Conservation (phyloP, 768 basidiomycete genomes). For the Pulveroboletus sp. region DNA sequence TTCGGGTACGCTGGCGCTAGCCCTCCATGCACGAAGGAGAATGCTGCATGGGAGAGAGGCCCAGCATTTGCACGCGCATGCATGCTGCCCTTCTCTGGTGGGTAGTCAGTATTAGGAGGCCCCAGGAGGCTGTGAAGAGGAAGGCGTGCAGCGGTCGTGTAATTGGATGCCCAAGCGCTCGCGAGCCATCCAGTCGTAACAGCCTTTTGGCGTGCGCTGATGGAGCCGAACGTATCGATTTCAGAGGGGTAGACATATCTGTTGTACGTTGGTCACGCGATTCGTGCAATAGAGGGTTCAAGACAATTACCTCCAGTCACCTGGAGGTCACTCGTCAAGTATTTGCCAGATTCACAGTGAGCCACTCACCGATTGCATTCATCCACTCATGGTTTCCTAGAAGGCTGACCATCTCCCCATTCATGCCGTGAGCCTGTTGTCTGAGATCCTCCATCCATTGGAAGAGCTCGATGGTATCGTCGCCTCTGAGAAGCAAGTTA, state of each 20-base stretch:
- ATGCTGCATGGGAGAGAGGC: constrained; percentile 69
- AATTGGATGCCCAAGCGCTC: constrained; percentile 79
- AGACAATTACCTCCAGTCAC: constrained; percentile 74
- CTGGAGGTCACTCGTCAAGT: constrained; percentile 32
- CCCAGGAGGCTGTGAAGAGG: constrained; percentile 73
- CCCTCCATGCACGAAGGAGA: constrained; percentile 94
- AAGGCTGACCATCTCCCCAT: constrained; percentile 71
- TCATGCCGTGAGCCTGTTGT: constrained; percentile 59
- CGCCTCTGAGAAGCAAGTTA: constrained; percentile 50
- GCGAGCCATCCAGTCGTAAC: constrained; percentile 76
- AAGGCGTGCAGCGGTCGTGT: constrained; percentile 74
- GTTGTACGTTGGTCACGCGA: constrained; percentile 8
- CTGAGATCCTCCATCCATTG: constrained; percentile 80
- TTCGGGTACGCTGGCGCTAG: constrained; percentile 71
- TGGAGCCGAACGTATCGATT: constrained; percentile 74
- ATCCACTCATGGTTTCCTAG: constrained; percentile 97
- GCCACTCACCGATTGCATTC: constrained; percentile 68
- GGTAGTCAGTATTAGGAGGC: constrained; percentile 59
- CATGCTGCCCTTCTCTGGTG: constrained; percentile 31
- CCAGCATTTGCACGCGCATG: constrained; percentile 32
- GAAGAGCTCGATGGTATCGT: constrained; percentile 86
- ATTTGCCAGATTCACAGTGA: neutral
- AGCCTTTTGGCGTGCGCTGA: constrained; percentile 66
- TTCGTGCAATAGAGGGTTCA: neutral
- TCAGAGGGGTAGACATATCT: constrained; percentile 86